A percentile compares a stretch with the other conserved stretches of the same genome.
phyloP scores from a whole-genome alignment of 345 rosid species.

The Hibiscus syriacus region DNA sequence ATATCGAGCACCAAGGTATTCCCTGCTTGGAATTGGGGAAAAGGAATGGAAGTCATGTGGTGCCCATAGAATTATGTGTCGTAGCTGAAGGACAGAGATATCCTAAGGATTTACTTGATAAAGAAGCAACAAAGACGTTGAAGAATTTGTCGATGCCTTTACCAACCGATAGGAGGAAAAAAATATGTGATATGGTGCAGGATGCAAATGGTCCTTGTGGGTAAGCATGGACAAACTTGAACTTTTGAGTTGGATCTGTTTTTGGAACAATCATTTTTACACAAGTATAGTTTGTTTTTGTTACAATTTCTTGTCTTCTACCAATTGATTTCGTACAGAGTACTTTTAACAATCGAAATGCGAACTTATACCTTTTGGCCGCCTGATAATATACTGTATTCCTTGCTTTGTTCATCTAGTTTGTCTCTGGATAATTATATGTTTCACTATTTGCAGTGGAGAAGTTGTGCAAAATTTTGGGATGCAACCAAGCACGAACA shows the following conservation, averaged over 20 bases:
- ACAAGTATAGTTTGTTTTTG: neutral
- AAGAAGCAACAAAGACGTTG: slow-evolving; percentile 27
- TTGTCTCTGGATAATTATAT: neutral
- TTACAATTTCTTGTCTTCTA: neutral
- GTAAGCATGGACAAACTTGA: slow-evolving; percentile 28
- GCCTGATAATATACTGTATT: neutral
- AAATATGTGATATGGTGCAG: slow-evolving; percentile 37
- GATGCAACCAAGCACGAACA: slow-evolving; percentile 39
- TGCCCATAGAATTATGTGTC: slow-evolving; percentile 75
- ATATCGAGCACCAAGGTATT: slow-evolving; percentile 38
- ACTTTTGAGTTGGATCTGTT: neutral
- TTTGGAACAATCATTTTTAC: neutral
- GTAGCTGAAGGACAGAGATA: slow-evolving; percentile 64
- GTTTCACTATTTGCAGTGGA: slow-evolving; percentile 40
- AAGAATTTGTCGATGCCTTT: slow-evolving; percentile 40
- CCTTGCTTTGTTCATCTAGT: neutral
- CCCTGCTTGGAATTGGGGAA: slow-evolving; percentile 72
- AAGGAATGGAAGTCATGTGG: slow-evolving; percentile 30
- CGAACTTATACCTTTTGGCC: neutral
- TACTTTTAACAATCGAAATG: neutral
- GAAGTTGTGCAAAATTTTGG: slow-evolving; percentile 47
- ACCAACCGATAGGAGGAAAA: slow-evolving; percentile 30
- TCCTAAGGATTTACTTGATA: slow-evolving; percentile 53
- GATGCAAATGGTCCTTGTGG: slow-evolving; percentile 53
- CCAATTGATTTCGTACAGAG: neutral